phyloP scores from a whole-genome alignment of 106 monocot genomes.

The Apostasia shenzhenica region DNA sequence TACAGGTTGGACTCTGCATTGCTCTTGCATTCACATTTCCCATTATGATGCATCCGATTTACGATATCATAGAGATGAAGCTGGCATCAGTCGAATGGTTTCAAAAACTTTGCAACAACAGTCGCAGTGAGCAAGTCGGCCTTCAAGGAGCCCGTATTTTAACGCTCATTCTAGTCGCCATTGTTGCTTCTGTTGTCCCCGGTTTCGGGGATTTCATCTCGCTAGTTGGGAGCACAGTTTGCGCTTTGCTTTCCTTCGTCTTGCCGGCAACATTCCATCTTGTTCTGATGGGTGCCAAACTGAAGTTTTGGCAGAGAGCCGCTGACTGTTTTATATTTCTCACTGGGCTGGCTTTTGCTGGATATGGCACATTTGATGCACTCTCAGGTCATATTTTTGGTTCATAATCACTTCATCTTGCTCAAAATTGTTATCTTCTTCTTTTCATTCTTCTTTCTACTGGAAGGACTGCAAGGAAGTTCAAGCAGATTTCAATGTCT shows the following conservation, averaged over 20 bases:
- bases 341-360: slow-evolving; percentile 63
- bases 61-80: slow-evolving; percentile 66
- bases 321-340: slow-evolving; percentile 54
- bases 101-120: slow-evolving; percentile 28
- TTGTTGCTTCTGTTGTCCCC: slow-evolving; percentile 66
- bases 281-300: slow-evolving; percentile 40
- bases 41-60: slow-evolving; percentile 93
- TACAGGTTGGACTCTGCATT: slow-evolving; percentile 78
- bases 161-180: slow-evolving; percentile 24
- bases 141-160: slow-evolving; percentile 38
- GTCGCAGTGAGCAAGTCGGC: slow-evolving; percentile 23
- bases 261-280: slow-evolving; percentile 87
- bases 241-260: slow-evolving; percentile 81
- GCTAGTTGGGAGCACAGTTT: slow-evolving; percentile 76
- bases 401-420: not conserved
- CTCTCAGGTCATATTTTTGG: slow-evolving; percentile 10
- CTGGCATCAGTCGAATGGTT: slow-evolving; percentile 41
- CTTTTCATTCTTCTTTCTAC: no score
- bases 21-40: slow-evolving; percentile 90
- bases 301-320: slow-evolving; percentile 29
- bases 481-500: no score
- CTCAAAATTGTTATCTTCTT: no score
- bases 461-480: no score
- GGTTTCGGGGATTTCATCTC: slow-evolving; percentile 83
- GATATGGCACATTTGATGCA: slow-evolving; percentile 46